Conservation (phyloP, 805 yeast genomes). For the Pichia nanzhaoensis region DNA sequence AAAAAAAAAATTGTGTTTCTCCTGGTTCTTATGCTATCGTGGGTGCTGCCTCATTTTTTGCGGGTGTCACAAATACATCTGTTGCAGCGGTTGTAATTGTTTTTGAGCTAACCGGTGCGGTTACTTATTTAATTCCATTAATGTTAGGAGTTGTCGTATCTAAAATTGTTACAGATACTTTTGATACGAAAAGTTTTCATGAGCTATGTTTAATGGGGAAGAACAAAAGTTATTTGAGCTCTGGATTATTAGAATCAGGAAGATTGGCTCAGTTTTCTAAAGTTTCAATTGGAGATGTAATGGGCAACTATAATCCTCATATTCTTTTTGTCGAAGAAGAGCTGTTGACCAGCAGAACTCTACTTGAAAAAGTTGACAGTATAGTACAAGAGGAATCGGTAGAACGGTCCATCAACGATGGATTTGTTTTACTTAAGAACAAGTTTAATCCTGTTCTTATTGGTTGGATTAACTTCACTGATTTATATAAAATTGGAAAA, state of each 20-base stretch:
- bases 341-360: not conserved
- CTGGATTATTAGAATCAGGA: slow-evolving; percentile 31
- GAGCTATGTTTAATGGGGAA: slow-evolving; percentile 45
- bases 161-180: slow-evolving; percentile 61
- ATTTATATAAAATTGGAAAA: slow-evolving; percentile 1
- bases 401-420: slow-evolving; percentile 2
- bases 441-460: not conserved
- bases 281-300: slow-evolving; percentile 1
- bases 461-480: slow-evolving; percentile 11
- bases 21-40: slow-evolving; percentile 87
- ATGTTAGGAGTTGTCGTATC: slow-evolving; percentile 78
- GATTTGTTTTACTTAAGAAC: slow-evolving; percentile 7
- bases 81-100: slow-evolving; percentile 74
- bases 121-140: slow-evolving; percentile 75
- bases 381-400: not conserved
- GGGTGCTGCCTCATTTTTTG: slow-evolving; percentile 77
- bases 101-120: slow-evolving; percentile 82
- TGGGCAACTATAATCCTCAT: slow-evolving; percentile 1
- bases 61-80: slow-evolving; percentile 77
- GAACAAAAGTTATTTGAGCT: slow-evolving; percentile 36
- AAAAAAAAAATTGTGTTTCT: slow-evolving; percentile 48
- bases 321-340: slow-evolving; percentile 6
- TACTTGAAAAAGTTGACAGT: not conserved
- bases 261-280: slow-evolving; percentile 32
- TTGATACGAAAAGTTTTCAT: slow-evolving; percentile 49